Evolutionary conservation across 108 stramenopile species (phyloP), one percentile per base, ranked within the genome.

Genomic region (Seminavis robusta): DNA sequence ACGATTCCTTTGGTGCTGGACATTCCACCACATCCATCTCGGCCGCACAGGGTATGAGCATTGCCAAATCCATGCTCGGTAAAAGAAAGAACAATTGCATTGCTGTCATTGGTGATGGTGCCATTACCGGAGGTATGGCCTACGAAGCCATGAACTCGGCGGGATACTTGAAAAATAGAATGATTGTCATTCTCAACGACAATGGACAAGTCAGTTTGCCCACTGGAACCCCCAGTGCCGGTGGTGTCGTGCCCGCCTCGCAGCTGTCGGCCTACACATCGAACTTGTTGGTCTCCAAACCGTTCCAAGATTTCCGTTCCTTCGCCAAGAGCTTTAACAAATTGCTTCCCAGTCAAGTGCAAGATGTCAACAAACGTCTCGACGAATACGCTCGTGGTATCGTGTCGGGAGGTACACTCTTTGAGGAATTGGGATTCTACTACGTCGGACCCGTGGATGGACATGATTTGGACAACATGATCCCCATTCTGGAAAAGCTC

Each of bases 101-200:
- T 47, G 97, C 97, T 13, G 94, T 98, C 9, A 98, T 98, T 61
- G 97, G 97, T 20, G 97, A 98, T 71, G 97, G 97, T 26, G 97
- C 97, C 61, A 98, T 98, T 63, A 98, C 95, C 11, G 97, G 97
- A 25, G 97, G 97, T 23, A 98, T 98, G 97, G 97, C 97, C 16
- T 98, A 93, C 65, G 97, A 98, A 76, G 97, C 97, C 33, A 96
- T 98, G 95, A 98, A 98, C 75, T 89, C 73, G 49, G 97, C 95
- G 10, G 95, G 95, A 15, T 98, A 96, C 53, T 73, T 98, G 47
- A 79, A 75, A 41, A 67, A 70, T n/a, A 72, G 97, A 21, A 94
- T 95, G 94, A 91, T 98, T 71, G 95, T 96, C 41, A 85, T 98
- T 19, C 71, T 98, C 41, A 98, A 98, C 61, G 97, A 98, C 79